Base-by-base conservation (phyloP, 1,284 basidiomycete genomes). In the Flammula alnicola region DNA sequence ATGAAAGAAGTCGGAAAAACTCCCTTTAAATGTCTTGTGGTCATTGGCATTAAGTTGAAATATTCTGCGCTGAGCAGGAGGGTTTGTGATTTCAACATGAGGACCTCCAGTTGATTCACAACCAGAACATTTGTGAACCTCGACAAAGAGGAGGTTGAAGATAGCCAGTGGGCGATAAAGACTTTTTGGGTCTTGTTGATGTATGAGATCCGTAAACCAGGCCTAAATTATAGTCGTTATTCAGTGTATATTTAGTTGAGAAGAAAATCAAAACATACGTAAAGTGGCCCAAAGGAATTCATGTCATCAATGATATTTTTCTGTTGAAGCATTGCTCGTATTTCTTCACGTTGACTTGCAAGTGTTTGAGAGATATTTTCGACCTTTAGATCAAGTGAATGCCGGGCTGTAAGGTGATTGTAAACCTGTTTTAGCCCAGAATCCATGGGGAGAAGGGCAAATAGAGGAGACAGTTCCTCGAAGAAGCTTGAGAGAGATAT, bases 401-500 rank as follows among this genome's bases (percentile, higher is more conserved):
- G 1, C 2, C 22, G 38, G 8, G 26, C 10, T 8, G 8, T 8
- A 1, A 40, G 16, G 6, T 40, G 22, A 2, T 17, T 12, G 5
- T 12, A 40, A 14, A 40, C 4, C 22, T 40, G 38, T 11, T 8
- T 20, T 5, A 45, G 23, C 6, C 26, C 19, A 14, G 48, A 54
- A 31, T 47, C 38, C 1, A 10, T 7, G 4, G 27, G 48, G 12
- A 58, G 48, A 8, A 23, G 20, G 3, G n/a, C 22, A 38, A 54
- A 50, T 7, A 42, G 17, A 1, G 31, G 12, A 3, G 44, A 26
- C 14, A 59, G 50, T 3, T 41, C 33, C 0, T 20, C 39, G 3
- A 55, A 52, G 7, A 38, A 19, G 4, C 12, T 17, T 10, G 26
- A 36, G 5, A 50, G 3, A 9, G 27, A 29, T 7, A 47, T 5